Percentiles rank a stretch among this genome's conserved stretches.
These are phyloP conservation scores for Acanthochlamys bracteata DNA, from an alignment of 106 monocot species.

Conservation along the genomic window DNA sequence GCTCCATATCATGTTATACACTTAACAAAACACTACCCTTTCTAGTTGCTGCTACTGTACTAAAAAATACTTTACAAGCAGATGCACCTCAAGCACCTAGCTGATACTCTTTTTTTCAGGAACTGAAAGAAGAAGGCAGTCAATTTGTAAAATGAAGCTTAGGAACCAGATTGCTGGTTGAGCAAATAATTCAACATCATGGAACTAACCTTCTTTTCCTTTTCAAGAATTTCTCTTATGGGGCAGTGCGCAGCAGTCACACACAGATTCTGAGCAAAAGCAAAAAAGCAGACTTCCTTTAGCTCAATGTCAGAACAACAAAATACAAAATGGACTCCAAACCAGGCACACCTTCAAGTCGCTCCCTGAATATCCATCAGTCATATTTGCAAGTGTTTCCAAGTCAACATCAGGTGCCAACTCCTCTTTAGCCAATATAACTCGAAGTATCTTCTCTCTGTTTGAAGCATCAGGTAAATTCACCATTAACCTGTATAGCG, in stretches of 20 bases:
- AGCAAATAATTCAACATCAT: no score
- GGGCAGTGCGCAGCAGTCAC: conserved; percentile 95
- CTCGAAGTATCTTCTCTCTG: conserved; percentile 80
- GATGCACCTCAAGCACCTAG: no score
- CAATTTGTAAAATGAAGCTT: no score
- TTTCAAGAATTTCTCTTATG: conserved; percentile 94
- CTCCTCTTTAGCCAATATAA: conserved; percentile 85
- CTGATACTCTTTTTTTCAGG: no score
- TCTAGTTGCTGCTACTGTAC: no score
- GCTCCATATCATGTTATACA: no score
- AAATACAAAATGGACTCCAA: neutral
- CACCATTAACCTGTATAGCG: conserved; percentile 69
- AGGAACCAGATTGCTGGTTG: no score
- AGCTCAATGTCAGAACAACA: neutral
- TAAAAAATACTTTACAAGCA: no score
- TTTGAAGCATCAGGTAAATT: conserved; percentile 87
- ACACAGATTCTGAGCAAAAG: conserved; percentile 72
- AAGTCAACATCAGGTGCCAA: conserved; percentile 49
- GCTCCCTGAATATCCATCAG: conserved; percentile 96
- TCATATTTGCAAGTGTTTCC: conserved; percentile 77
- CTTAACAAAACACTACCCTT: no score
- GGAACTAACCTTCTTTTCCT: conserved; percentile 76
- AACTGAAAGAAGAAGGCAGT: no score
- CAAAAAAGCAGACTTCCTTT: neutral
- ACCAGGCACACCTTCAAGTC: conserved; percentile 64